Base-by-base conservation (phyloP, 2,329 filamentous ascomycete species). In the Cladophialophora yegresii region DNA sequence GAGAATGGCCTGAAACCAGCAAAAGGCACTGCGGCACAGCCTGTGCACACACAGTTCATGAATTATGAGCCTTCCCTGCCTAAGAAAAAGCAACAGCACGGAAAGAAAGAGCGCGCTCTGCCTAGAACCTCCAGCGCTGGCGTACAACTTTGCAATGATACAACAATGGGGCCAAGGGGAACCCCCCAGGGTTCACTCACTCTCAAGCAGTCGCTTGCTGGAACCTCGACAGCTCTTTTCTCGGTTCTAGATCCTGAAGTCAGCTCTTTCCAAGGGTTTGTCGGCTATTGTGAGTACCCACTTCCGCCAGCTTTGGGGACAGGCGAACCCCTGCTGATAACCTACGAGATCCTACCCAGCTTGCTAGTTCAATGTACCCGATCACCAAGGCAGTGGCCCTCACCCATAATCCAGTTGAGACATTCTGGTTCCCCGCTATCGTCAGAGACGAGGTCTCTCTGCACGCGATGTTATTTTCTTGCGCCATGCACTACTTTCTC, bases 201-300 rank as follows among this genome's bases (percentile, higher is more conserved):
- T 32, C 43, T 51, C 28, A 45, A 13, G 33, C 13, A 49, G 36
- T 22, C 50, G 16, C 45, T 62, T 32, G 33, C 54, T n/a, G 64
- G 61, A 12, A 61, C 63, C 6, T 45, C 61, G 4, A 55, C 61
- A 23, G 26, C 66, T 16, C 55, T 66, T 2, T 68, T 62, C 36
- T 54, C 49, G n/a, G 32, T 64, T n/a, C 66, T 68, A 33, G 66
- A 66, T n/a, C 63, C 66, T 54, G 63, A 66, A 64, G 63, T 61
- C 3, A 58, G 58, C 45, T 51, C 47, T 16, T 68, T 68, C 50
- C 63, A 68, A 47, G 36, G 43, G 6, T 64, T 62, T 40, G 8
- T 66, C 8, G 32, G 28, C 26, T 66, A 68, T 23, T 68, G 66
- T 68, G 49, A 55, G 64, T 59, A 3, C 45, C 9, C 23, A 20